phyloP scores from a whole-genome alignment of 2,329 filamentous ascomycete genomes.

The Paecilomyces fulvus region DNA sequence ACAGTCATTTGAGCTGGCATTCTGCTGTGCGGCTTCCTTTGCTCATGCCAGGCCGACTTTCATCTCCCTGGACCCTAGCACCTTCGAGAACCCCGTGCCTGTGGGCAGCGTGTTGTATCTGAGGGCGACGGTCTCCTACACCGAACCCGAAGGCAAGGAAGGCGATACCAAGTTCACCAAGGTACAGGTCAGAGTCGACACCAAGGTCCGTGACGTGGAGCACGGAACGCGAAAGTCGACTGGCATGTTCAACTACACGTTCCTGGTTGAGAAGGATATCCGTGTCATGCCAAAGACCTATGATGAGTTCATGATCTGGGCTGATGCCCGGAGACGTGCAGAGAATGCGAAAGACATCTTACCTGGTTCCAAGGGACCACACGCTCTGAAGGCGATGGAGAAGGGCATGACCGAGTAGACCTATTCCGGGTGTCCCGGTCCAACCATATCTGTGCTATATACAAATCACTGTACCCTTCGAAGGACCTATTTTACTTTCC shows the following conservation, averaged over 20 bases:
- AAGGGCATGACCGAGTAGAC: slow-evolving; percentile 32
- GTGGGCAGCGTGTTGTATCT: slow-evolving; percentile 67
- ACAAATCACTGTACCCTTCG: neutral
- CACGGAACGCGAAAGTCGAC: slow-evolving; percentile 60
- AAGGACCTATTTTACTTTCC: neutral
- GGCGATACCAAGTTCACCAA: slow-evolving; percentile 47
- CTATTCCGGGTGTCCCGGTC: neutral
- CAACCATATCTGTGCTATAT: neutral
- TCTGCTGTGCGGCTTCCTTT: slow-evolving; percentile 65
- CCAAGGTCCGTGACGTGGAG: slow-evolving; percentile 64
- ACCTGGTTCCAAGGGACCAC: slow-evolving; percentile 22
- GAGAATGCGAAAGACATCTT: slow-evolving; percentile 42
- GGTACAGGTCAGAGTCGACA: slow-evolving; percentile 63
- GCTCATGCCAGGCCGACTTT: slow-evolving; percentile 62
- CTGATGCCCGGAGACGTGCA: slow-evolving; percentile 51
- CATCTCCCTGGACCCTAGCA: slow-evolving; percentile 63
- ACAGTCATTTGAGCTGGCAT: slow-evolving; percentile 67
- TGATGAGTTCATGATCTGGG: slow-evolving; percentile 57
- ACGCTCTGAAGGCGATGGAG: slow-evolving; percentile 24
- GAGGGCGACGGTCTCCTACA: slow-evolving; percentile 64
- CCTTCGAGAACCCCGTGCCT: slow-evolving; percentile 66
- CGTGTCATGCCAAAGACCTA: slow-evolving; percentile 59
- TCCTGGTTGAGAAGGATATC: slow-evolving; percentile 56
- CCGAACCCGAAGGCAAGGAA: slow-evolving; percentile 49
- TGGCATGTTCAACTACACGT: slow-evolving; percentile 70